These are phyloP conservation scores for Aspergillus piperis DNA, from an alignment of 2,329 filamentous ascomycete species.

Conservation along the genomic window DNA sequence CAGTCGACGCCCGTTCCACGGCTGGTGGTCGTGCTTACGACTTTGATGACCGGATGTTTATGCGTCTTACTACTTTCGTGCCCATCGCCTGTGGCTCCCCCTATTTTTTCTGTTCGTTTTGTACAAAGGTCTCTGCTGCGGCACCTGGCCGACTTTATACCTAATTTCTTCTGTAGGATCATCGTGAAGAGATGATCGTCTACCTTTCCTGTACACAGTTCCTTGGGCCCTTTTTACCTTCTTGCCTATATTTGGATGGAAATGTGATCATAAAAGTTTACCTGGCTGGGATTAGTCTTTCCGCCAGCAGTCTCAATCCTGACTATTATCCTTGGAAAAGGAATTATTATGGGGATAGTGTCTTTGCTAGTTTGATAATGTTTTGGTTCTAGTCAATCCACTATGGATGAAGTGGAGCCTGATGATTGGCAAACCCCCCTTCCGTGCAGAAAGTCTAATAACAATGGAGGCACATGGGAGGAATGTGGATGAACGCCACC, in stretches of 20 bases:
- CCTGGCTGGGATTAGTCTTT: not conserved
- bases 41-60: constrained; percentile 33
- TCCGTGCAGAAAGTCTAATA: not conserved
- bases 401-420: not conserved
- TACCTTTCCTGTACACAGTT: constrained; percentile 17
- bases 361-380: not conserved
- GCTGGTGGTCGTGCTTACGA: constrained; percentile 32
- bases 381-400: not conserved
- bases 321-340: not conserved
- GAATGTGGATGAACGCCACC: not conserved
- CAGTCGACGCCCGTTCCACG: constrained; percentile 18
- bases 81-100: not conserved
- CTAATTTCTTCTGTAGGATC: constrained; percentile 15
- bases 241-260: constrained; percentile 1
- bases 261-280: constrained; percentile 8
- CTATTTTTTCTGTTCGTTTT: constrained; percentile 14
- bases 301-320: not conserved
- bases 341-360: not conserved
- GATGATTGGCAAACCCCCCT: not conserved
- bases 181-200: constrained; percentile 10
- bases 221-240: constrained; percentile 8
- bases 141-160: constrained; percentile 14
- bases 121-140: constrained; percentile 17
- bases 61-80: constrained; percentile 14
- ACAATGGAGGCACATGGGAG: not conserved